Conservation (phyloP, 805 yeast genomes). For the Candida glaebosa region DNA sequence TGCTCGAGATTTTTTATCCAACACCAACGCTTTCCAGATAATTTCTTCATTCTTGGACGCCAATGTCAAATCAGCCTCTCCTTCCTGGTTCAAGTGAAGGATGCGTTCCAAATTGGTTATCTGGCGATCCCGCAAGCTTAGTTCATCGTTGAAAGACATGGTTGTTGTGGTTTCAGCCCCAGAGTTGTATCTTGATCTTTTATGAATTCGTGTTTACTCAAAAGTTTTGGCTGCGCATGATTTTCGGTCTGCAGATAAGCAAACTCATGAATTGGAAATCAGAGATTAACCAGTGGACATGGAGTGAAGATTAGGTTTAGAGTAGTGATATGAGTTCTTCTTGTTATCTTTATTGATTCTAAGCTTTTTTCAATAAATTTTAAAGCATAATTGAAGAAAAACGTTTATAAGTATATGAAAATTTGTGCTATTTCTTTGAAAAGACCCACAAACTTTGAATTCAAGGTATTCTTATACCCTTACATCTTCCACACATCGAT, state of each 20-base stretch:
- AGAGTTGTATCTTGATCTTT: not conserved
- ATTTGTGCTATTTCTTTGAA: no score
- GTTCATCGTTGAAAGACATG: conserved; percentile 13
- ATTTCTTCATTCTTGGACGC: conserved; percentile 61
- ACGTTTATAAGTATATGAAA: no score
- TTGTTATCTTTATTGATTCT: no score
- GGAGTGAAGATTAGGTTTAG: no score
- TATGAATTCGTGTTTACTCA: conserved; percentile 3
- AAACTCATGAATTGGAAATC: no score
- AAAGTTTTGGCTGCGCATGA: conserved; percentile 10
- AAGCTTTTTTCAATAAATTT: no score
- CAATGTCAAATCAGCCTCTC: conserved; percentile 50
- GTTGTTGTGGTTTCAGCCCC: not conserved
- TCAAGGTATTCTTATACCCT: no score
- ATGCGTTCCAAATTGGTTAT: conserved; percentile 60
- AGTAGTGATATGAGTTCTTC: no score
- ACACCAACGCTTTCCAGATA: conserved; percentile 86
- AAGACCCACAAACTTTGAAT: no score
- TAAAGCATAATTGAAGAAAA: no score
- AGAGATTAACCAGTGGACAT: no score
- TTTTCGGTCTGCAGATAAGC: not conserved
- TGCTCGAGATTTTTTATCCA: conserved; percentile 78
- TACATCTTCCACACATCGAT: no score
- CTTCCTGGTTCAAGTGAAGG: conserved; percentile 75
- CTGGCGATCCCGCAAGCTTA: conserved; percentile 23